A percentile compares a stretch with the other conserved stretches of the same genome.
Conservation (phyloP, 306 rosid species). For the Begonia fuchsioides region DNA sequence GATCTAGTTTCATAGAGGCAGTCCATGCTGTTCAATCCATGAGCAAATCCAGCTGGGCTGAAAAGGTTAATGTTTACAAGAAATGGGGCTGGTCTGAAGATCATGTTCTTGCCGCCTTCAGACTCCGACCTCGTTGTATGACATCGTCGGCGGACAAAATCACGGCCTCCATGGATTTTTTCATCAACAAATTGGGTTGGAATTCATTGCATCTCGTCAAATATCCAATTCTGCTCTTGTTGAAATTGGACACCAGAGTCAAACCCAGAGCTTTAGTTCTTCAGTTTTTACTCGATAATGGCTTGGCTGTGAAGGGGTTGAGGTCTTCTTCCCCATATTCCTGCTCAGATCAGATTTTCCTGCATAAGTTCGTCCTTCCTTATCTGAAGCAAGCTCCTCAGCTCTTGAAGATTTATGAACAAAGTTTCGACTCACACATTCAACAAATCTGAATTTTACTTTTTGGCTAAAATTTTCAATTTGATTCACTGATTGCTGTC, state of each 20-base stretch:
- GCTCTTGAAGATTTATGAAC: conserved; percentile 13
- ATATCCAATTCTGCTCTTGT: conserved; percentile 6
- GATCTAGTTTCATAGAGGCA: conserved; percentile 8
- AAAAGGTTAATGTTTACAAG: conserved; percentile 17
- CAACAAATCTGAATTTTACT: too few species aligned
- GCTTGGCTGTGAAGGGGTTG: conserved; percentile 9
- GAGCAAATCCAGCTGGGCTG: conserved; percentile 15
- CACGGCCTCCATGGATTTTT: conserved; percentile 14
- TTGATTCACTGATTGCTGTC: too few species aligned
- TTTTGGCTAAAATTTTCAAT: too few species aligned
- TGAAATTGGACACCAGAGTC: conserved; percentile 16
- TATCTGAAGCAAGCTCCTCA: conserved; percentile 16
- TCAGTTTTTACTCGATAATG: conserved; percentile 13
- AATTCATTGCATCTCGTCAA: conserved; percentile 13
- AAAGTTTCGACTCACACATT: conserved; percentile 6
- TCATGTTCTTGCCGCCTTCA: conserved; percentile 7
- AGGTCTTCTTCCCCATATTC: neutral
- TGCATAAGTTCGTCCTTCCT: conserved; percentile 10
- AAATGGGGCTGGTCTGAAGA: conserved; percentile 37
- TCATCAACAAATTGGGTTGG: conserved; percentile 24
- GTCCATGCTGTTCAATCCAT: conserved; percentile 1
- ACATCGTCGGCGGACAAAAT: conserved; percentile 16
- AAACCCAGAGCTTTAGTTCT: conserved; percentile 27
- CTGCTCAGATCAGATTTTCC: conserved; percentile 3
- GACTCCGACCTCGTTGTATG: conserved; percentile 20